Percentiles rank a stretch among this genome's conserved stretches.
Conservation (phyloP, 306 rosid genomes). For the Pueraria montana region DNA sequence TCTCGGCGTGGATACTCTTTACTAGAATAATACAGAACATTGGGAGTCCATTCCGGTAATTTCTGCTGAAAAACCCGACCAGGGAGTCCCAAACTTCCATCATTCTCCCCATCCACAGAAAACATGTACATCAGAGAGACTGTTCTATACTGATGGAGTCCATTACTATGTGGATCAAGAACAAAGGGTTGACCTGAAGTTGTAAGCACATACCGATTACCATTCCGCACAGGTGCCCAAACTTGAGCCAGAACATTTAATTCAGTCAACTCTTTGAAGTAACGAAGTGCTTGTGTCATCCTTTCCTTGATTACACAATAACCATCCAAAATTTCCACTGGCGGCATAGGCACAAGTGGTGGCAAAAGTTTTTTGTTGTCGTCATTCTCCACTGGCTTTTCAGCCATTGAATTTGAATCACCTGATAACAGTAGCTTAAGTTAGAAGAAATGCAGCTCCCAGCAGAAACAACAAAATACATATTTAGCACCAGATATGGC, state of each 20-base stretch:
- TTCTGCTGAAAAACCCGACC: constrained; percentile 88
- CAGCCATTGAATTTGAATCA: constrained; percentile 57
- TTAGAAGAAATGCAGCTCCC: constrained; percentile 49
- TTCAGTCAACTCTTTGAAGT: constrained; percentile 82
- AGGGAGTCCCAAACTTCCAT: constrained; percentile 81
- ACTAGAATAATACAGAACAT: constrained; percentile 86
- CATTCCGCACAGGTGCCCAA: constrained; percentile 90
- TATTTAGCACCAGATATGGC: constrained; percentile 5
- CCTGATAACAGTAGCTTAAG: constrained; percentile 58
- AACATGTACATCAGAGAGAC: constrained; percentile 74
- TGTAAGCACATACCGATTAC: constrained; percentile 69
- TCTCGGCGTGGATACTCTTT: constrained; percentile 88
- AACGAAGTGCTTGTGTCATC: constrained; percentile 89
- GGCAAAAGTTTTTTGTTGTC: constrained; percentile 50
- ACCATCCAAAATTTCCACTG: constrained; percentile 61
- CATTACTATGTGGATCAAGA: constrained; percentile 76
- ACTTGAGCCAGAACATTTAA: constrained; percentile 88
- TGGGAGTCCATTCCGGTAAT: constrained; percentile 94
- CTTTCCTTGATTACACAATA: constrained; percentile 76
- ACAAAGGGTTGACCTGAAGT: constrained; percentile 94
- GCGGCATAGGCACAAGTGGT: constrained; percentile 52
- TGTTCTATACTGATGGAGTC: constrained; percentile 84
- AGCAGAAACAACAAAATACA: constrained; percentile 38
- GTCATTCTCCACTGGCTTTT: constrained; percentile 63
- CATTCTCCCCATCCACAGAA: constrained; percentile 73